phyloP scores from a whole-genome alignment of 495 filamentous ascomycete genomes.

The Bathelium albidoporum region DNA sequence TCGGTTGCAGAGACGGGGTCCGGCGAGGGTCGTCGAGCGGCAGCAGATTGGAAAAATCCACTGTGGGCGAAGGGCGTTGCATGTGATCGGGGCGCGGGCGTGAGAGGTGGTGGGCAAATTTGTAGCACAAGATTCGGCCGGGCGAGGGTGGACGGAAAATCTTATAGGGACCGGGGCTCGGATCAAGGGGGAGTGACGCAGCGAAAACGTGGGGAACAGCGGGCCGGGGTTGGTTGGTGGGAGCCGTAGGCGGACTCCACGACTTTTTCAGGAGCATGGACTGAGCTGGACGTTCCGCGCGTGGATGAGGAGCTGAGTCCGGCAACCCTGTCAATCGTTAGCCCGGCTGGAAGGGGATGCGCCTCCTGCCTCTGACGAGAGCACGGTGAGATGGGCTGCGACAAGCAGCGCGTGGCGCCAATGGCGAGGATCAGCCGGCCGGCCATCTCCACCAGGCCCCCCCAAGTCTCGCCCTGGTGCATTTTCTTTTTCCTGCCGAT shows the following conservation, averaged over 20 bases:
- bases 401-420: conserved; percentile 5
- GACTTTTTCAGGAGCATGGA: neutral
- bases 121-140: conserved; percentile 7
- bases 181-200: conserved; percentile 7
- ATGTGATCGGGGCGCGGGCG: conserved; percentile 42
- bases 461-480: conserved; percentile 2
- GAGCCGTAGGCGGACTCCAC: neutral
- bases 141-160: conserved; percentile 7
- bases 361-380: conserved; percentile 1
- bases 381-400: conserved; percentile 1
- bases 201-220: conserved; percentile 9
- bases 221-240: conserved; percentile 1
- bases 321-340: conserved; percentile 3
- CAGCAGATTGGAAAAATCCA: conserved; percentile 71
- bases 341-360: neutral
- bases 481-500: neutral
- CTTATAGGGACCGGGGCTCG: conserved; percentile 6
- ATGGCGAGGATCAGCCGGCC: conserved; percentile 37
- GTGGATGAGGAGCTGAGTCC: conserved; percentile 1
- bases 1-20: conserved; percentile 26
- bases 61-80: conserved; percentile 60
- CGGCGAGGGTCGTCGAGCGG: conserved; percentile 36
- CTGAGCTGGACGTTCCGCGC: neutral
- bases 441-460: conserved; percentile 32
- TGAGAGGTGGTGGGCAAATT: neutral